Evolutionary conservation across 1,284 basidiomycete genomes (phyloP).

Genomic region (Porogramme epimiltina): DNA sequence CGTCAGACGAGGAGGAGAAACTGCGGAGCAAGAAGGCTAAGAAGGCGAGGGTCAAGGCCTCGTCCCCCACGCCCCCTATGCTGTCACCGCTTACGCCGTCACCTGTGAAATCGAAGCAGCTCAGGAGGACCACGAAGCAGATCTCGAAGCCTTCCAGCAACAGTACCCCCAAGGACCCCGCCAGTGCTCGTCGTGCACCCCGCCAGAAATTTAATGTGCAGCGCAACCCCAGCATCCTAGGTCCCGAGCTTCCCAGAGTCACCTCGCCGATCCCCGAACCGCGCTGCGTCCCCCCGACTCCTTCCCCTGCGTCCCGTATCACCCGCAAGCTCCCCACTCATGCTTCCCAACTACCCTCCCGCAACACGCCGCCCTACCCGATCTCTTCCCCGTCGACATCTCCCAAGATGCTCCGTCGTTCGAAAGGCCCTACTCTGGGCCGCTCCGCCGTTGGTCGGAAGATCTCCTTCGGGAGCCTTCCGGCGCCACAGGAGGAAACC

Average conservation of each 20-base stretch:
- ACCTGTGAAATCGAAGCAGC: constrained; percentile 15
- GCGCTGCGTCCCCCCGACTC: neutral
- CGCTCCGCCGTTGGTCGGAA: constrained; percentile 37
- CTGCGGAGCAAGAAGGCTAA: constrained; percentile 58
- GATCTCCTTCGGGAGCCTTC: constrained; percentile 52
- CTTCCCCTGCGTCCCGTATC: neutral
- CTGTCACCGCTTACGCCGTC: constrained; percentile 19
- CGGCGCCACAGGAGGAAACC: constrained; percentile 36
- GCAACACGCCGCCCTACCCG: neutral
- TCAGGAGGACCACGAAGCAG: constrained; percentile 19
- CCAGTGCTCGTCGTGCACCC: constrained; percentile 26
- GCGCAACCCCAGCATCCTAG: constrained; percentile 63
- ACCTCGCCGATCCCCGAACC: neutral
- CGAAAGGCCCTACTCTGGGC: constrained; percentile 24
- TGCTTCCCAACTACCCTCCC: constrained; percentile 4
- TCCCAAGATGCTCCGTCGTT: constrained; percentile 22
- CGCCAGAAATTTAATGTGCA: constrained; percentile 44
- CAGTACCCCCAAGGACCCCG: constrained; percentile 13
- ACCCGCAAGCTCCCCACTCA: constrained; percentile 3
- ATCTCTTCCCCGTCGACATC: constrained; percentile 3
- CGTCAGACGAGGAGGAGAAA: constrained; percentile 79
- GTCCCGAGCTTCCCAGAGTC: constrained; percentile 39
- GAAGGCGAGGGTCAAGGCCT: constrained; percentile 54
- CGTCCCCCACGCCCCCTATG: constrained; percentile 32
- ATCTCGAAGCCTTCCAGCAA: constrained; percentile 18